These are phyloP conservation scores for Cryptosporidium felis DNA, from an alignment of 169 alveolate species.

Conservation along the genomic window DNA sequence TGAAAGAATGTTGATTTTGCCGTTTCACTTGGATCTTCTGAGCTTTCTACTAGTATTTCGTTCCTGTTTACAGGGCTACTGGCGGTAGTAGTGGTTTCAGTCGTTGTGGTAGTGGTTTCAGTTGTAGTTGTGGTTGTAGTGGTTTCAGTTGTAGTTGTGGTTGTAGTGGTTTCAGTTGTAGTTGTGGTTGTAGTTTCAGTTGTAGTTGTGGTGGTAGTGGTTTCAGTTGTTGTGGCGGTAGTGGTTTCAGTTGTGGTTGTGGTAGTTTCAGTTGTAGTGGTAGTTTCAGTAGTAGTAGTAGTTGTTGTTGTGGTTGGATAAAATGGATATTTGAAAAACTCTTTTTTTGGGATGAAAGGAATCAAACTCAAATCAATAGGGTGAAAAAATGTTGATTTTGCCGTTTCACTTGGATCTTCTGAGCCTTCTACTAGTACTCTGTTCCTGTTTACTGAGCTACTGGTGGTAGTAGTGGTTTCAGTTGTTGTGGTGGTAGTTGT, in stretches of 20 bases:
- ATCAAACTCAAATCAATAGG: no score
- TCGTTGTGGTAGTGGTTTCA: no score
- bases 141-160: no score
- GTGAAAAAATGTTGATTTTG: no score
- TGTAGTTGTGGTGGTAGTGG: background rate
- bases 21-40: background rate
- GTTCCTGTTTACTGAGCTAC: no score
- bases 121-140: no score
- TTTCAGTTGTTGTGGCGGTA: background rate
- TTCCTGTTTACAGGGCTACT: no score
- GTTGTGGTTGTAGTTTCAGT: background rate
- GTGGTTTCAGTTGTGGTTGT: background rate
- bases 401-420: no score
- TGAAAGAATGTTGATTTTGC: constrained; percentile 14
- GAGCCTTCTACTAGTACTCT: no score
- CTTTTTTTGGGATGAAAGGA: no score
- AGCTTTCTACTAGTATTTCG: constrained; percentile 7
- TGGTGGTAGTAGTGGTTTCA: constrained; percentile 1
- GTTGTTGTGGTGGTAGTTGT: constrained; percentile 26
- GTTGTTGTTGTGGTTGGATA: constrained; percentile 10
- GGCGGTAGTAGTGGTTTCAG: no score
- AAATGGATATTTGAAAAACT: no score
- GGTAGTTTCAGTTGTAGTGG: constrained; percentile 2
- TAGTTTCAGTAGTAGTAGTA: constrained; percentile 29
- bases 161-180: background rate